Evolutionary conservation across 805 yeast species (phyloP), one percentile per base, ranked within the genome.

Genomic region (Barnettozyma botsteinii): DNA sequence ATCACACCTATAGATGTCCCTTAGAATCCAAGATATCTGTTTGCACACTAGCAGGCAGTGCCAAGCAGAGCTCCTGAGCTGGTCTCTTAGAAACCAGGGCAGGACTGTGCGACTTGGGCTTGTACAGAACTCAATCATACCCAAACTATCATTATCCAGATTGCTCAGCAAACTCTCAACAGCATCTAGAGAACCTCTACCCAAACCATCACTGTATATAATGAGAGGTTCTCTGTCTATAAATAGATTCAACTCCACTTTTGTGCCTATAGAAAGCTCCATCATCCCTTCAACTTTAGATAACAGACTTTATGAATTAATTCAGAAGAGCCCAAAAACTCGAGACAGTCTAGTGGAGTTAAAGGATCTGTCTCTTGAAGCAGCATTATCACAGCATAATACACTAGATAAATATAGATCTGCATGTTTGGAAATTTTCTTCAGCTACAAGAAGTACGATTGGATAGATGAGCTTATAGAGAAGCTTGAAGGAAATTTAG

Each of bases 381-480:
- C n/a, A n/a, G n/a, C n/a, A n/a, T n/a, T n/a, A n/a, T n/a, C n/a
- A n/a, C n/a, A n/a, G n/a, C n/a, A n/a, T n/a, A n/a, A n/a, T n/a
- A n/a, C n/a, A n/a, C n/a, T n/a, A n/a, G n/a, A 20, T 15, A 21
- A 37, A 26, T 34, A 42, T 12, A 31, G 44, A 28, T 25, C 25
- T 9, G 33, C 40, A 9, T 38, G 38, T 1, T 18, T 48, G 8
- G 5, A 35, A 5, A 12, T 43, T 2, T 38, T 50, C 1, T 40
- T 50, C 6, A 40, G 31, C 30, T 38, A 26, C 29, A 48, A 46
- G 28, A 41, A 38, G 29, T 31, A 23, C 17, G 47, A 43, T 5
- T 38, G 40, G 39, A 44, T 48, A 3, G 32, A 35, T 4, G 34
- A 40, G 3, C 31, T 47, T 24, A 36, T 43, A 2, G 9, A 28